phyloP scores from a whole-genome alignment of 1,139 yeast genomes.

The Yamadazyma atlantica region DNA sequence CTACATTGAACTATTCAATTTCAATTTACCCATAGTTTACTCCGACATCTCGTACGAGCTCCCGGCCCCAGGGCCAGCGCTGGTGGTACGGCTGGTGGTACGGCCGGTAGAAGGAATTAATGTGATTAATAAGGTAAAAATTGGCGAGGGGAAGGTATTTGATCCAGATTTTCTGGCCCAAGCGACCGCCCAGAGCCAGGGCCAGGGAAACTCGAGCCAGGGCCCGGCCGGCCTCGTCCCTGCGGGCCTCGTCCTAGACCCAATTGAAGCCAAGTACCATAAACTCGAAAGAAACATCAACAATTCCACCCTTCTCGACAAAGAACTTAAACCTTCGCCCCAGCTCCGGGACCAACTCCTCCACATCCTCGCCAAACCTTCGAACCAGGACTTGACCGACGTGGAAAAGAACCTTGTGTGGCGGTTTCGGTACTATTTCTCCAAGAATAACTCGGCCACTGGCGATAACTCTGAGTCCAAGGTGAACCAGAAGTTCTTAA shows the following conservation, averaged over 20 bases:
- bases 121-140: constrained; percentile 38
- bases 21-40: constrained; percentile 79
- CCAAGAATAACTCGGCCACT: constrained; percentile 50
- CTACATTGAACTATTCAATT: constrained; percentile 69
- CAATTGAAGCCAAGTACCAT: constrained; percentile 85
- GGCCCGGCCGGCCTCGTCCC: too few relatives aligned
- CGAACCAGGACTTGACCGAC: constrained; percentile 77
- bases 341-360: constrained; percentile 73
- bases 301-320: constrained; percentile 73
- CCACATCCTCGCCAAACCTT: constrained; percentile 70
- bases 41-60: constrained; percentile 49
- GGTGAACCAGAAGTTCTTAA: constrained; percentile 53
- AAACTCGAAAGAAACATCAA: constrained; percentile 76
- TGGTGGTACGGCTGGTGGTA: too few relatives aligned
- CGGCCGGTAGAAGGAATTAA: too few relatives aligned
- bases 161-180: constrained; percentile 48
- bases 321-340: constrained; percentile 86
- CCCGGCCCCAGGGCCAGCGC: constrained; percentile 15
- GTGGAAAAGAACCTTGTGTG: constrained; percentile 87
- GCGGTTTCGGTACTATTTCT: constrained; percentile 86
- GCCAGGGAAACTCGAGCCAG: too few relatives aligned
- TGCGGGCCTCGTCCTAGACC: constrained; percentile 52
- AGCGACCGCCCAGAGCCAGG: too few relatives aligned
- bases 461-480: constrained; percentile 18
- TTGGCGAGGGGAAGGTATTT: constrained; percentile 30